Conservation (phyloP, 1,284 basidiomycete species). For the Cronartium ribicola region DNA sequence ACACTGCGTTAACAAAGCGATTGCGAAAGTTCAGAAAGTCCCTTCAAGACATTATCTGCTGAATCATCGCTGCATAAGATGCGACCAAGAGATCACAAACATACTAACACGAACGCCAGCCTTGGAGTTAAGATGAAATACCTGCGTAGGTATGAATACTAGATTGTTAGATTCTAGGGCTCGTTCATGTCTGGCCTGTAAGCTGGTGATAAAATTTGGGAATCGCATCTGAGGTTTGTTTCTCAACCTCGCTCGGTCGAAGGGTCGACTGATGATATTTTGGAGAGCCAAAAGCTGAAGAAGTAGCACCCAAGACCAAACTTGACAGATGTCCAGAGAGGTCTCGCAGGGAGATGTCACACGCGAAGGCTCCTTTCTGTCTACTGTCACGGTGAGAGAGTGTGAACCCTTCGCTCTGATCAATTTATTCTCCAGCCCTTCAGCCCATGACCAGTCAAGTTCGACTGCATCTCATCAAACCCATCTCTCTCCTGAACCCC, state of each 20-base stretch:
- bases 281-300: not conserved
- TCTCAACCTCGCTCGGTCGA: no score
- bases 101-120: not conserved
- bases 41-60: no score
- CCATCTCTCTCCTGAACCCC: not conserved
- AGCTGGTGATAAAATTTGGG: not conserved
- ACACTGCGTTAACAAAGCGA: conserved; percentile 44
- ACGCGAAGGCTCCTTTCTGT: not conserved
- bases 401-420: not conserved
- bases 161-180: not conserved
- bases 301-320: not conserved
- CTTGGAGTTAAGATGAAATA: not conserved
- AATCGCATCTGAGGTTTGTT: not conserved
- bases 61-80: no score
- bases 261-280: no score
- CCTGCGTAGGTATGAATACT: not conserved
- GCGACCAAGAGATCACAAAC: not conserved
- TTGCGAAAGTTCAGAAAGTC: conserved; percentile 43
- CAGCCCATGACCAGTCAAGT: no score
- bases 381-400: not conserved
- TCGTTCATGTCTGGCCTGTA: conserved; percentile 1
- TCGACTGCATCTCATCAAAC: not conserved
- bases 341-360: not conserved
- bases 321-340: not conserved
- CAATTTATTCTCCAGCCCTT: no score